Conservation (phyloP, 2,329 filamentous ascomycete species). For the Septoria petroselini region DNA sequence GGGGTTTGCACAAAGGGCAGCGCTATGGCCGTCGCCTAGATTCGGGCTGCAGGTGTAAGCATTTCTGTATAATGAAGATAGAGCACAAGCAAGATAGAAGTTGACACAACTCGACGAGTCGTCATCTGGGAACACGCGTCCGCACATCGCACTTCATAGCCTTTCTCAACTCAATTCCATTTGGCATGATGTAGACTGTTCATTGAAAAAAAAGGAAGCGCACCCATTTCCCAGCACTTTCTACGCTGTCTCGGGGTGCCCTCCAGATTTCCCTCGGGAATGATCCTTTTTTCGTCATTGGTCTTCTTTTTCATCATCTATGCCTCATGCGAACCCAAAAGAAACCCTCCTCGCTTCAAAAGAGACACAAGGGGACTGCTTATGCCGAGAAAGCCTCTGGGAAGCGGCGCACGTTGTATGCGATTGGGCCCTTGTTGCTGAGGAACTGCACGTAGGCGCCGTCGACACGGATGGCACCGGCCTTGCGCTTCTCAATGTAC, state of each 20-base stretch:
- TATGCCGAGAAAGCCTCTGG: slow-evolving; percentile 73
- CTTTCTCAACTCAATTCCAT: slow-evolving; percentile 13
- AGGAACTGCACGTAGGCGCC: slow-evolving; percentile 99
- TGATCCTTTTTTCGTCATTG: background rate
- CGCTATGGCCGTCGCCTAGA: no score
- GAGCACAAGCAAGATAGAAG: no score
- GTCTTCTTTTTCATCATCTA: slow-evolving; percentile 12
- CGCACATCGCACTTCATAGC: background rate
- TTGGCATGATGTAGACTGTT: slow-evolving; percentile 16
- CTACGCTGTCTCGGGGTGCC: slow-evolving; percentile 5
- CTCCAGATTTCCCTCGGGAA: background rate
- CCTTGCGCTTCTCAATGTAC: slow-evolving; percentile 92
- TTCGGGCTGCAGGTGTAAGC: no score
- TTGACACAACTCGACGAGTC: no score
- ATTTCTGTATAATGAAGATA: no score
- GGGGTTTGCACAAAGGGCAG: no score
- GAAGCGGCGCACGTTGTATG: slow-evolving; percentile 89
- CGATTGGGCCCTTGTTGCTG: slow-evolving; percentile 82
- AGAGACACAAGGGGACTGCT: slow-evolving; percentile 28
- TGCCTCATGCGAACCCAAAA: slow-evolving; percentile 6
- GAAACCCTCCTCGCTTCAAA: background rate
- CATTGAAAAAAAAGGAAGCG: slow-evolving; percentile 13
- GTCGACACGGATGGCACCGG: slow-evolving; percentile 90
- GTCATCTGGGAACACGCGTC: background rate
- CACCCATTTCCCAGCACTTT: slow-evolving; percentile 4